phyloP scores from a whole-genome alignment of 208 protist species.

The Lotmaria passim region DNA sequence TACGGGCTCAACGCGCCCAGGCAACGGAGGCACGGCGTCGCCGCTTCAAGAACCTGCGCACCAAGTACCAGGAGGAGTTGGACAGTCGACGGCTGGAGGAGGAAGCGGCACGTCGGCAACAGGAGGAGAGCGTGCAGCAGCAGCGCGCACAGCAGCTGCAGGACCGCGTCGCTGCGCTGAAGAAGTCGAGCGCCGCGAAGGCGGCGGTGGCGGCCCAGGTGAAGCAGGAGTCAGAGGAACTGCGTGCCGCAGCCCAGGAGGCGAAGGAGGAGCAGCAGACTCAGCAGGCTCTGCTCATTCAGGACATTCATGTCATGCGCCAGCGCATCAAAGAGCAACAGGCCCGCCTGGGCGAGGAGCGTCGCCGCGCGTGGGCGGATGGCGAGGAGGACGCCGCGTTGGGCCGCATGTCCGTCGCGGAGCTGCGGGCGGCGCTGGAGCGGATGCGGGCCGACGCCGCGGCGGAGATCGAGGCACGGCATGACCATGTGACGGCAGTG shows the following conservation, averaged over 20 bases:
- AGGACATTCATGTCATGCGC: conserved; percentile 63
- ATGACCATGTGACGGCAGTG: conserved; percentile 25
- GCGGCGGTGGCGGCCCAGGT: conserved; percentile 42
- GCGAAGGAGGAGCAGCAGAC: conserved; percentile 42
- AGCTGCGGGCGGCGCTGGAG: conserved; percentile 36
- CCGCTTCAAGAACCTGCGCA: conserved; percentile 24
- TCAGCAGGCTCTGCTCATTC: conserved; percentile 58
- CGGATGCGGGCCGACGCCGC: conserved; percentile 26
- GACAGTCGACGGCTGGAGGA: conserved; percentile 8
- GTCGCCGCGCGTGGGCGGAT: conserved; percentile 23
- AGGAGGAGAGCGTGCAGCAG: conserved; percentile 29
- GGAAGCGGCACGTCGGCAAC: conserved; percentile 14
- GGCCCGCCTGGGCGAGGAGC: conserved; percentile 29
- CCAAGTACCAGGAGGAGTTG: conserved; percentile 25
- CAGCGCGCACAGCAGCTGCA: conserved; percentile 39
- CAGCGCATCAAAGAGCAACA: conserved; percentile 50
- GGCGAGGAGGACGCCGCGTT: conserved; percentile 29
- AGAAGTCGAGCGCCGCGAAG: conserved; percentile 25
- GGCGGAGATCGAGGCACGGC: conserved; percentile 33
- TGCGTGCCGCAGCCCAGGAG: conserved; percentile 40
- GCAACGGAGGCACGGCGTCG: conserved; percentile 24
- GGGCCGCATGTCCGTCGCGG: conserved; percentile 28
- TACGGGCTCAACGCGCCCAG: conserved; percentile 26
- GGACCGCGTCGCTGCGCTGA: conserved; percentile 40
- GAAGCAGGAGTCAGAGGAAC: conserved; percentile 40